Evolutionary conservation across 495 filamentous ascomycete species (phyloP).

Genomic region (Aspergillus baeticus): DNA sequence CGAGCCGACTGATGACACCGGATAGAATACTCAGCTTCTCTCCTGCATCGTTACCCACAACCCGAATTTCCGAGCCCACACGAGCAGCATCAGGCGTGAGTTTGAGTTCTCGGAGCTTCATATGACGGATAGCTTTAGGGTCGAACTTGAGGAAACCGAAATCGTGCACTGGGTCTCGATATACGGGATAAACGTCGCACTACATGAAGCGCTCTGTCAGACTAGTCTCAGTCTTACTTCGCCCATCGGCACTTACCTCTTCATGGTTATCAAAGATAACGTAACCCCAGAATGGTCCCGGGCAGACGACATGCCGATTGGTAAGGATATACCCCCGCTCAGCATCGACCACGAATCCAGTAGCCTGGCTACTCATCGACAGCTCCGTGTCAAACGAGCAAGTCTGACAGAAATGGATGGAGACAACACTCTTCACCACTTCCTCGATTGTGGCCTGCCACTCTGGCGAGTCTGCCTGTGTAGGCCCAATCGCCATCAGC

Average conservation of each 20-base stretch:
- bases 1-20: slow-evolving; percentile 92
- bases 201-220: slow-evolving; percentile 30
- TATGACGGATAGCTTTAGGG: slow-evolving; percentile 92
- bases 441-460: slow-evolving; percentile 96
- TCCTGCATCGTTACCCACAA: slow-evolving; percentile 97
- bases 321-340: slow-evolving; percentile 89
- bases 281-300: slow-evolving; percentile 96
- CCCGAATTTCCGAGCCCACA: slow-evolving; percentile 90
- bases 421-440: slow-evolving; percentile 90
- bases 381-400: slow-evolving; percentile 97
- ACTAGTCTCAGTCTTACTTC: not conserved
- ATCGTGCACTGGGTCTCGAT: slow-evolving; percentile 97
- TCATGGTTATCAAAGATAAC: slow-evolving; percentile 98
- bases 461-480: slow-evolving; percentile 81
- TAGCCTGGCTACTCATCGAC: slow-evolving; percentile 91
- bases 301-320: slow-evolving; percentile 91
- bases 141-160: slow-evolving; percentile 97
- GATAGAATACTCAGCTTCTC: slow-evolving; percentile 98
- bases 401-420: slow-evolving; percentile 98
- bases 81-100: slow-evolving; percentile 86
- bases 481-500: slow-evolving; percentile 41
- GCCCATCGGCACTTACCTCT: slow-evolving; percentile 51
- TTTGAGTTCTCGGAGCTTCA: slow-evolving; percentile 76
- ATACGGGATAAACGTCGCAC: slow-evolving; percentile 96
- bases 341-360: slow-evolving; percentile 96